Evolutionary conservation across 208 protist genomes (phyloP), one percentile per base, ranked within the genome.

Genomic region (Herpetomonas tarakana): DNA sequence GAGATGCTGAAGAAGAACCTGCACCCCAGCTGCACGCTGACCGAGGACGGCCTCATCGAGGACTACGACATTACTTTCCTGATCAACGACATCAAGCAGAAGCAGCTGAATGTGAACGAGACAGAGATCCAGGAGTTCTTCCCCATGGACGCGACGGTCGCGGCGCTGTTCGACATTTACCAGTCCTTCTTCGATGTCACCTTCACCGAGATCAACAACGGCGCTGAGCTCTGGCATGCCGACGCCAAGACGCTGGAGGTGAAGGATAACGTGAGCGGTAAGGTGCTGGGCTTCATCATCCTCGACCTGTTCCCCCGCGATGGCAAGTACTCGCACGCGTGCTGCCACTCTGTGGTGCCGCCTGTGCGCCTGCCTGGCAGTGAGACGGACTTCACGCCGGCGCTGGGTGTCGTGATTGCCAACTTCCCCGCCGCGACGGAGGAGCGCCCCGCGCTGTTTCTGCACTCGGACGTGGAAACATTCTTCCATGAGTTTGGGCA

Each of bases 401-500:
- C 83, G 21, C 68, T 92, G 2, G 59, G 74, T 3, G 81, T 94
- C 30, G 88, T 94, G 18, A 75, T 94, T 31, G 80, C 83, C 0
- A 94, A 94, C 57, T 89, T 94, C 57, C 78, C 88, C 26, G 69
- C 63, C 24, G 76, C 79, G 6, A 88, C 79, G 22, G 72, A 56
- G 4, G 82, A 92, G 27, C 75, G 71, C n/a, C 89, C 86, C 0
- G 74, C 85, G 27, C 58, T 95, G 3, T 88, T 97, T 39, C 59
- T 78, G 44, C 88, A 94, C 55, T 71, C 74, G 55, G 89, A 97
- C 41, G 89, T 91, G 18, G 56, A 74, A 45, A 96, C 86, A 35
- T 92, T 97, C 73, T 96, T 94, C 65, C 90, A 96, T 59, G 89
- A 96, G 68, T 92, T 96, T 58, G 92, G 92, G 7, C 88, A 97